phyloP scores from a whole-genome alignment of 768 basidiomycete species.

The Cantharellus anzutake region DNA sequence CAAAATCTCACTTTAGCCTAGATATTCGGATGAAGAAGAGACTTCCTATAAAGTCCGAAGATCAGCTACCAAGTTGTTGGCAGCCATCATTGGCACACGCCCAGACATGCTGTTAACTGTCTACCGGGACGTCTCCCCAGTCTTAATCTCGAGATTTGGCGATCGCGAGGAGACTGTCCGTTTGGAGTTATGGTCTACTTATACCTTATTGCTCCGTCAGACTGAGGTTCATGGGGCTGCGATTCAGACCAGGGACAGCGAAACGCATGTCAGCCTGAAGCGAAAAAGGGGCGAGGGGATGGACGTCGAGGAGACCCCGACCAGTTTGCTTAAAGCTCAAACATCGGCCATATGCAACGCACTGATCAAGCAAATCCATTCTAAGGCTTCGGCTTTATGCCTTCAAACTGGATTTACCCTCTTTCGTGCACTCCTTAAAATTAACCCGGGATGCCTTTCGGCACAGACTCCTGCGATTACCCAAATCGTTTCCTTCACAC shows the following conservation, averaged over 20 bases:
- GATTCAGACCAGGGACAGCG: conserved; percentile 31
- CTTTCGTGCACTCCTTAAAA: conserved; percentile 51
- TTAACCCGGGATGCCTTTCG: conserved; percentile 70
- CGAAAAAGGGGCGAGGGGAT: conserved; percentile 64
- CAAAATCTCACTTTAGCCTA: conserved; percentile 17
- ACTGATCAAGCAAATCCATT: conserved; percentile 70
- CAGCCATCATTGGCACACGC: conserved; percentile 72
- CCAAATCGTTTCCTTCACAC: conserved; percentile 39
- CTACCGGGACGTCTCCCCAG: conserved; percentile 71
- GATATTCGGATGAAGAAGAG: conserved; percentile 96
- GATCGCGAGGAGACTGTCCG: conserved; percentile 93
- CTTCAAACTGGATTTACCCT: conserved; percentile 77
- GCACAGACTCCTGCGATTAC: conserved; percentile 45
- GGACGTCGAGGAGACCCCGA: conserved; percentile 54
- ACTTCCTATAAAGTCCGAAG: conserved; percentile 95
- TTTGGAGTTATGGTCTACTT: conserved; percentile 81
- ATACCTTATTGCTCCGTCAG: conserved; percentile 63
- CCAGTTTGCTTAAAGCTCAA: conserved; percentile 49
- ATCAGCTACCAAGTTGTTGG: conserved; percentile 75
- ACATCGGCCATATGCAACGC: conserved; percentile 64
- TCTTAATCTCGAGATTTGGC: conserved; percentile 76
- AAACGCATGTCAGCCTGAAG: conserved; percentile 35
- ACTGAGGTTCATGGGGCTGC: conserved; percentile 61
- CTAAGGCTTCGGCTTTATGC: conserved; percentile 57
- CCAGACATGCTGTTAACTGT: conserved; percentile 66